Percentiles rank a stretch among this genome's conserved stretches.
Evolutionary conservation across 2,329 filamentous ascomycete species (phyloP).

Genomic region (Aspergillus costaricaensis): DNA sequence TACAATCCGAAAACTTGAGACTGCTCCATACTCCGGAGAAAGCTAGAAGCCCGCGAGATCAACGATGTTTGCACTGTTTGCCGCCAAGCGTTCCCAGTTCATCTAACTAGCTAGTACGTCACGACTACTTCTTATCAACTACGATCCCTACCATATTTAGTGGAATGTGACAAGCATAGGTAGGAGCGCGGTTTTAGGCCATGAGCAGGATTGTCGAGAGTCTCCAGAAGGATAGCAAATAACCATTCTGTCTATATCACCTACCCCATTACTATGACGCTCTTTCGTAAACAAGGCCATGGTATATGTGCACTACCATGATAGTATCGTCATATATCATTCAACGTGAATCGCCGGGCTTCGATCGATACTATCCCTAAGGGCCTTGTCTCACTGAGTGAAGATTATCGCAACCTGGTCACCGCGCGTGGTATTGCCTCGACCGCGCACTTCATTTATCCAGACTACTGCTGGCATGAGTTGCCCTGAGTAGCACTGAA

Average conservation of each 20-base stretch:
- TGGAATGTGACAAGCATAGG: not conserved
- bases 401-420: not conserved
- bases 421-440: not conserved
- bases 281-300: not conserved
- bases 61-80: conserved; percentile 18
- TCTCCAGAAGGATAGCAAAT: not conserved
- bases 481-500: not conserved
- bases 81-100: not conserved
- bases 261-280: not conserved
- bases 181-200: not conserved
- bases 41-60: not conserved
- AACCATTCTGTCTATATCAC: not conserved
- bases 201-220: not conserved
- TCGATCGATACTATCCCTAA: not conserved
- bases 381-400: not conserved
- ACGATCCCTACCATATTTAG: too few relatives aligned
- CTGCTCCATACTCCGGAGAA: not conserved
- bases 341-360: not conserved
- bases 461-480: not conserved
- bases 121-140: not conserved
- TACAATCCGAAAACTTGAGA: not conserved
- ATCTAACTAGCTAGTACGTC: not conserved
- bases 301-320: not conserved
- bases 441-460: not conserved
- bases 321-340: not conserved